Evolutionary conservation across 768 basidiomycete species (phyloP).

Genomic region (Russula lepida): DNA sequence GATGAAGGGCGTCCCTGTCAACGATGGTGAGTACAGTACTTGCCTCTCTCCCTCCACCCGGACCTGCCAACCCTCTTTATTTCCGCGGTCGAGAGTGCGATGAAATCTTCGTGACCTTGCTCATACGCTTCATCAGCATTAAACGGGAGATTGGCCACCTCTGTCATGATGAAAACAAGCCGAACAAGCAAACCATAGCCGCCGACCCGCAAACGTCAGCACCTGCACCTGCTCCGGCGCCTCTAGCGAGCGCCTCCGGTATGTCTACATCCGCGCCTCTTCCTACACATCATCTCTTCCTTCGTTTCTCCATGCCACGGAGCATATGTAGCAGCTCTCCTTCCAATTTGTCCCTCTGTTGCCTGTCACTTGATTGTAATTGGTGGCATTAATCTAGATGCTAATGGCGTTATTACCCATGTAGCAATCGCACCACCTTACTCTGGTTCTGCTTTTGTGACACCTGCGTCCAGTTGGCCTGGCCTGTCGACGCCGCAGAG

Average conservation of each 20-base stretch:
- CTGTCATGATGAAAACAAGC: slow-evolving; percentile 79
- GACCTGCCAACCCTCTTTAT: not conserved
- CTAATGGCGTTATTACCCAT: slow-evolving; percentile 7
- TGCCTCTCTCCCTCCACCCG: not conserved
- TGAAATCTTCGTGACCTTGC: slow-evolving; percentile 7
- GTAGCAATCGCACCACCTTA: slow-evolving; percentile 17
- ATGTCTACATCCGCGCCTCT: not conserved
- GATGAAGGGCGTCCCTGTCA: slow-evolving; percentile 87
- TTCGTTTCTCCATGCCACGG: not conserved
- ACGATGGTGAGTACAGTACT: slow-evolving; percentile 82
- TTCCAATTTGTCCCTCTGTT: not conserved
- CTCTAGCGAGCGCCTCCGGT: not conserved
- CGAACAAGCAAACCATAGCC: slow-evolving; percentile 29
- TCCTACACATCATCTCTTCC: not conserved
- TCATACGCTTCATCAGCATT: slow-evolving; percentile 44
- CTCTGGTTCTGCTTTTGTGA: slow-evolving; percentile 17
- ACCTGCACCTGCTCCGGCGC: slow-evolving; percentile 20
- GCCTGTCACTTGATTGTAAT: not conserved
- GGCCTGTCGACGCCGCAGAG: slow-evolving; percentile 37
- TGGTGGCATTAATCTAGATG: not conserved
- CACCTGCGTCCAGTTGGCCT: slow-evolving; percentile 44
- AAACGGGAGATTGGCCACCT: slow-evolving; percentile 95
- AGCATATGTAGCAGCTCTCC: not conserved
- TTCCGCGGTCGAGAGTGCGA: not conserved
- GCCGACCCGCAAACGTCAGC: slow-evolving; percentile 30